A percentile compares a stretch with the other conserved stretches of the same genome.
Conservation (phyloP, 345 rosid genomes). For the Acer campestre region DNA sequence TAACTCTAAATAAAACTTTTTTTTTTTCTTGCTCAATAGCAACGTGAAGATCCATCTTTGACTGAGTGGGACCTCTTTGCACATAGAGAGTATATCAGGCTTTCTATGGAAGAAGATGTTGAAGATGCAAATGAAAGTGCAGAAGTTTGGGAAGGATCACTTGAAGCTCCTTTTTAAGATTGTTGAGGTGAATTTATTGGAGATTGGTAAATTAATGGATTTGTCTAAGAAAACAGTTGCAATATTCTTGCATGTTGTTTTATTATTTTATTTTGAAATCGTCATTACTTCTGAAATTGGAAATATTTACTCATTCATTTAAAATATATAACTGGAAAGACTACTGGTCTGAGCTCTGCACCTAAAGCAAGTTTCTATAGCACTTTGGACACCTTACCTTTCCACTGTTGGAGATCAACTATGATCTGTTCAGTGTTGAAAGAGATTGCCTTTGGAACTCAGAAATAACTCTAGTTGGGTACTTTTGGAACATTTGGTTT, state of each 20-base stretch:
- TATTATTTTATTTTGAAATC: background rate
- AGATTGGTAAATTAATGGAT: constrained; percentile 6
- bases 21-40: constrained; percentile 35
- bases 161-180: constrained; percentile 63
- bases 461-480: too few species aligned
- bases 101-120: constrained; percentile 84
- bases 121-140: constrained; percentile 77
- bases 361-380: too few species aligned
- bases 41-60: constrained; percentile 66
- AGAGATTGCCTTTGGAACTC: too few species aligned
- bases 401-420: too few species aligned
- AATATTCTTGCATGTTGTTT: background rate
- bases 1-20: background rate
- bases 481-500: too few species aligned
- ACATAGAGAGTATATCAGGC: constrained; percentile 64
- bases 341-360: too few species aligned
- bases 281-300: background rate
- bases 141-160: constrained; percentile 74
- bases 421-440: too few species aligned
- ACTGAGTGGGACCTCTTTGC: constrained; percentile 86
- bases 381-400: too few species aligned
- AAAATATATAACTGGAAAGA: too few species aligned
- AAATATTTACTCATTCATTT: too few species aligned
- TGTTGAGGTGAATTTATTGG: constrained; percentile 18
- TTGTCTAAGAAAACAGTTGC: background rate